Percentiles rank a stretch among this genome's conserved stretches.
Conservation (phyloP, 306 rosid genomes). For the Gleditsia sinensis region DNA sequence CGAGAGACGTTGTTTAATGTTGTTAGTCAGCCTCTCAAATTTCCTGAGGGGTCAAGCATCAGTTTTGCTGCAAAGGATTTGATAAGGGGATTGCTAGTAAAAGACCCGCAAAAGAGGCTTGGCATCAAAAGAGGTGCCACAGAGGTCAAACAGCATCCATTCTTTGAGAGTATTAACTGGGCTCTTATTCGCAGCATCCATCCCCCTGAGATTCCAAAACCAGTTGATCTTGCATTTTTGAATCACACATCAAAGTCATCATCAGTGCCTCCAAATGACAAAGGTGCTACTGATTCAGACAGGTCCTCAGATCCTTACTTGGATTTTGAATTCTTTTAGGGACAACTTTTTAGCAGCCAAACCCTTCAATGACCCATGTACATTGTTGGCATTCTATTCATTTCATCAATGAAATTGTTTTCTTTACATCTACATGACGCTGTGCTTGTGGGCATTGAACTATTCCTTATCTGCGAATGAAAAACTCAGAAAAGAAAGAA, state of each 20-base stretch:
- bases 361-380: constrained; percentile 9
- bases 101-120: constrained; percentile 61
- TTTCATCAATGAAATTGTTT: constrained; percentile 35
- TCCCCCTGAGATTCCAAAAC: constrained; percentile 65
- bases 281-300: constrained; percentile 45
- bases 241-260: constrained; percentile 36
- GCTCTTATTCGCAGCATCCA: constrained; percentile 56
- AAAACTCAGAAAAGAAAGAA: background rate
- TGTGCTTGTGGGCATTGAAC: background rate
- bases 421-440: background rate
- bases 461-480: background rate
- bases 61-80: constrained; percentile 60
- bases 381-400: constrained; percentile 34
- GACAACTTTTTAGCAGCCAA: constrained; percentile 16
- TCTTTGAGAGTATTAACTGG: constrained; percentile 62
- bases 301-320: constrained; percentile 59
- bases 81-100: constrained; percentile 53
- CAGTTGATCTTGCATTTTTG: constrained; percentile 45
- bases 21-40: constrained; percentile 55
- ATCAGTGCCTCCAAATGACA: constrained; percentile 32
- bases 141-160: constrained; percentile 63
- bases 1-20: constrained; percentile 62
- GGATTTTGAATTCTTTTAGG: constrained; percentile 63
- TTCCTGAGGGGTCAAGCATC: constrained; percentile 46
- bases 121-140: constrained; percentile 62